These are phyloP conservation scores for Quercus phellos DNA, from an alignment of 331 rosid genomes.

Conservation along the genomic window DNA sequence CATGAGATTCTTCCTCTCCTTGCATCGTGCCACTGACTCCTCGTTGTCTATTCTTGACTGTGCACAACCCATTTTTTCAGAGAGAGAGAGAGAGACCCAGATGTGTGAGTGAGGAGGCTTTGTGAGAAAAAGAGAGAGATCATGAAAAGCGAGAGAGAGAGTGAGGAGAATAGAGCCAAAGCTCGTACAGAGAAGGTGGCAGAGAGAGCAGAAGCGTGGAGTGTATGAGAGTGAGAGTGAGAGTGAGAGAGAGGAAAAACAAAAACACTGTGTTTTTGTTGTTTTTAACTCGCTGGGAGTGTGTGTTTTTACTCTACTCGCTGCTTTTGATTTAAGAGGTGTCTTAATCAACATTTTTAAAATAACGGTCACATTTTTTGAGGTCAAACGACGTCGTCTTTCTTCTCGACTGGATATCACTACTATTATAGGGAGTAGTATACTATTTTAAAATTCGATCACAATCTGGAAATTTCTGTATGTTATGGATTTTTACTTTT, in stretches of 20 bases:
- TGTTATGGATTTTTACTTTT: too few species aligned
- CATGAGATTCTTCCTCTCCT: slow-evolving; percentile 61
- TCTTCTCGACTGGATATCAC: too few species aligned
- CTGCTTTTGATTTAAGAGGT: slow-evolving; percentile 15
- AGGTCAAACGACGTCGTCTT: slow-evolving; percentile 25
- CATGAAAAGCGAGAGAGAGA: slow-evolving; percentile 5
- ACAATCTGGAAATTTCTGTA: too few species aligned
- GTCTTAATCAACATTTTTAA: slow-evolving; percentile 32
- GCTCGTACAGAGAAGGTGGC: slow-evolving; percentile 7
- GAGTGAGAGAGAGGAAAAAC: too few species aligned
- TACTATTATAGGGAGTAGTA: too few species aligned
- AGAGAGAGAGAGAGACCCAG: background rate
- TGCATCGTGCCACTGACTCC: slow-evolving; percentile 71
- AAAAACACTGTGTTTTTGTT: background rate
- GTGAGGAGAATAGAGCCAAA: slow-evolving; percentile 10
- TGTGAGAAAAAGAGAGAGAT: background rate
- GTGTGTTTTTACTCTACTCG: slow-evolving; percentile 8
- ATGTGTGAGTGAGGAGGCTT: background rate
- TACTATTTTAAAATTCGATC: too few species aligned
- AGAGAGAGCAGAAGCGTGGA: background rate
- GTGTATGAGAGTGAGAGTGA: background rate
- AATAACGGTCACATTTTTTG: slow-evolving; percentile 66
- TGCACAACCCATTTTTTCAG: slow-evolving; percentile 62
- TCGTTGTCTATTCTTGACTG: slow-evolving; percentile 79
- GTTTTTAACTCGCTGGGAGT: slow-evolving; percentile 31